Conservation (phyloP, 805 yeast genomes). For the Pichia nanzhaoensis region DNA sequence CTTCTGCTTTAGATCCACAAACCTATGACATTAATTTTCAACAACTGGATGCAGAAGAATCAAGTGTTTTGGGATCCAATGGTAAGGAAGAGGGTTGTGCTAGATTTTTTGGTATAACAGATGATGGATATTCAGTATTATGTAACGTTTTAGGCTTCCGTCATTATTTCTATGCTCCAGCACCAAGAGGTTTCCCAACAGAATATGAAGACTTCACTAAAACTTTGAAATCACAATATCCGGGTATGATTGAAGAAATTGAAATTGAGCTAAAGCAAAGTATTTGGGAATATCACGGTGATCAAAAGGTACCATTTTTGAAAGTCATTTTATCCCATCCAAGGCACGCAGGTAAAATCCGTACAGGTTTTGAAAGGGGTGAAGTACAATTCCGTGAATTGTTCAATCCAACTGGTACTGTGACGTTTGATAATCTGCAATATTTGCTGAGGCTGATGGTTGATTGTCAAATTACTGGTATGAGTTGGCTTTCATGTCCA, state of each 20-base stretch:
- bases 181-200: constrained; percentile 67
- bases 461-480: constrained; percentile 87
- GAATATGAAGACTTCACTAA: constrained; percentile 43
- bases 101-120: constrained; percentile 89
- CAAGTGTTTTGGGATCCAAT: constrained; percentile 28
- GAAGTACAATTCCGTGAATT: constrained; percentile 58
- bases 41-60: constrained; percentile 93
- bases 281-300: constrained; percentile 90
- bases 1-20: constrained; percentile 41
- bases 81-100: constrained; percentile 53
- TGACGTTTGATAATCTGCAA: constrained; percentile 86
- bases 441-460: constrained; percentile 83
- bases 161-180: constrained; percentile 89
- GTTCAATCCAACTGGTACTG: constrained; percentile 52
- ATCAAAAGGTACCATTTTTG: constrained; percentile 69
- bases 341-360: constrained; percentile 54
- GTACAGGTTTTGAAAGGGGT: constrained; percentile 82
- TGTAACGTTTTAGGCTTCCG: constrained; percentile 85
- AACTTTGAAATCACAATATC: constrained; percentile 42
- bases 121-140: constrained; percentile 77
- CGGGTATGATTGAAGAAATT: constrained; percentile 50
- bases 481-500: constrained; percentile 96
- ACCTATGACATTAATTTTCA: constrained; percentile 64
- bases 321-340: constrained; percentile 66
- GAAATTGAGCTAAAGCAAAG: constrained; percentile 71